Base-by-base conservation (phyloP, 805 yeast species). In the Suhomyces faveliae region DNA sequence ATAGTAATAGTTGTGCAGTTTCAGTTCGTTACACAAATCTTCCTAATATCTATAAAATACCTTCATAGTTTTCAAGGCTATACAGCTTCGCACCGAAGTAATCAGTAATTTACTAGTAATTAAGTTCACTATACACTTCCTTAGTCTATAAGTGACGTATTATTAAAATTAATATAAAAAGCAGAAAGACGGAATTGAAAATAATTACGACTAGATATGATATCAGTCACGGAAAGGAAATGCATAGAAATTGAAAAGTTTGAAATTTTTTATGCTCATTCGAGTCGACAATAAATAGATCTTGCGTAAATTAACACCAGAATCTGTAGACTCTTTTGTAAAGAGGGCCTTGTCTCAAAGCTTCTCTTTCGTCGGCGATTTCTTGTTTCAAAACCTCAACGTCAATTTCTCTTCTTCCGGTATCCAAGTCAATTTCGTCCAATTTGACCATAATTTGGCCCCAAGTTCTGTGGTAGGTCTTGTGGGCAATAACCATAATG, bases 401-500 rank as follows among this genome's bases (percentile, higher is more conserved):
- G 50, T 71, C 73, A 29, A 52, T 45, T 44, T 61, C 64, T 54
- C 66, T 57, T 63, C 76, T 68, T n/a, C 77, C 77, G 5, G 76
- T 68, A 55, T 72, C 76, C 55, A 72, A 63, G 56, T 72, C 76
- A 33, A 72, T 58, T 23, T 71, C 72, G 19, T 51, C 57, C 49
- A 71, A 62, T 43, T 59, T 64, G 50, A 71, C 53, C 59, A 58
- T 62, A 24, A 64, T 51, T 42, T 45, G 45, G 23, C 25, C 49
- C 74, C 67, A 68, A 23, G 64, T 54, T 51, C 59, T 57, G 58
- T 48, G 50, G 45, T 52, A 54, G 42, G 69, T 62, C 55, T 74
- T 77, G 64, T 78, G 78, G 13, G 64, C 66, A 25, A 71, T 40
- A 63, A 73, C 77, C 48, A 80, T 66, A 1, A 72, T 55, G 29